phyloP scores from a whole-genome alignment of 805 yeast genomes.

The Clavispora vitiphila region DNA sequence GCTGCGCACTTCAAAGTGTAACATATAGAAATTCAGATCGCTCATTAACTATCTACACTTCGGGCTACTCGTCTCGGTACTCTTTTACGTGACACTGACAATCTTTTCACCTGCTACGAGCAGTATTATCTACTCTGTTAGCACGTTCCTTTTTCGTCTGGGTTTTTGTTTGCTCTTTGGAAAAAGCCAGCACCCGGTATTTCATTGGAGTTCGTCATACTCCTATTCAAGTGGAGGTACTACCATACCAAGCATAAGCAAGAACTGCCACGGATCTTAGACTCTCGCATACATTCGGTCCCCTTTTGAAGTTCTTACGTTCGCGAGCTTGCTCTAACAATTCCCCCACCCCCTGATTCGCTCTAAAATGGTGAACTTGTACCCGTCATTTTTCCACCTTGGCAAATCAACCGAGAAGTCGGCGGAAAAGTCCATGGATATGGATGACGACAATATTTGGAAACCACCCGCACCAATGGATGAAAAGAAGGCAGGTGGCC shows the following conservation, averaged over 20 bases:
- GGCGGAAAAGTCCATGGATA: constrained; percentile 3
- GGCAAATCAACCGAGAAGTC: constrained; percentile 2
- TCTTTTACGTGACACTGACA: background rate
- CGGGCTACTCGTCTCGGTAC: background rate
- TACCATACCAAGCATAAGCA: background rate
- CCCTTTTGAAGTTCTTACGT: too few relatives aligned
- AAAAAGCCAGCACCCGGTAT: background rate
- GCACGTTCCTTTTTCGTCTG: background rate
- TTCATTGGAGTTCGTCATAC: background rate
- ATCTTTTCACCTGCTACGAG: background rate
- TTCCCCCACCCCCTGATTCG: background rate
- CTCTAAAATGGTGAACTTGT: constrained; percentile 16
- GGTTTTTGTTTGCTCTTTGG: background rate
- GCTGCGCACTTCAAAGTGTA: background rate
- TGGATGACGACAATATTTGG: constrained; percentile 13
- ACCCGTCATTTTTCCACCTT: constrained; percentile 13
- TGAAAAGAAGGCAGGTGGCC: constrained; percentile 4
- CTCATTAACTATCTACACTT: background rate
- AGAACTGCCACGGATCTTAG: too few relatives aligned
- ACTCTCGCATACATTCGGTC: background rate
- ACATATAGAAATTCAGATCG: background rate
- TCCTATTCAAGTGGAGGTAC: background rate
- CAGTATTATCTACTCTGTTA: background rate
- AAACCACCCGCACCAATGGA: constrained; percentile 11
- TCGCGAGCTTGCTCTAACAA: too few relatives aligned